Conservation (phyloP, 1,284 basidiomycete species). For the Tilletia horrida region DNA sequence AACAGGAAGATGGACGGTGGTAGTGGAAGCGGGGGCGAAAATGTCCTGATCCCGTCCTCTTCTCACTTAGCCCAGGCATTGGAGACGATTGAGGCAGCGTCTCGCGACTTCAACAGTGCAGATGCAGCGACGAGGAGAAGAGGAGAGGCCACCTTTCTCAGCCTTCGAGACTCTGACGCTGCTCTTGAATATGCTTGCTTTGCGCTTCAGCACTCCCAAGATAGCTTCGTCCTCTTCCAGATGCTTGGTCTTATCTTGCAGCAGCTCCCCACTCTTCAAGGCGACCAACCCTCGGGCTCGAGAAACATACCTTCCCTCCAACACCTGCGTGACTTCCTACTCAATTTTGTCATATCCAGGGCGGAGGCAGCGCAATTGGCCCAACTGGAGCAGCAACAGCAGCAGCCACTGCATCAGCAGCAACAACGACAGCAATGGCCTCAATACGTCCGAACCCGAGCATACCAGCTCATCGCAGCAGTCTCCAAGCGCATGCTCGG, state of each 20-base stretch:
- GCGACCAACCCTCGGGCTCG: conserved; percentile 24
- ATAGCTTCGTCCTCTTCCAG: conserved; percentile 37
- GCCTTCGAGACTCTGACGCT: conserved; percentile 34
- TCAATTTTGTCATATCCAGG: conserved; percentile 33
- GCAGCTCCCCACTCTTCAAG: neutral
- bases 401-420: neutral
- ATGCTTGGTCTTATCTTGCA: conserved; percentile 15
- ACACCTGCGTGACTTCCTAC: conserved; percentile 36
- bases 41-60: conserved; percentile 25
- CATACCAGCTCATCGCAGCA: conserved; percentile 38
- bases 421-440: conserved; percentile 26
- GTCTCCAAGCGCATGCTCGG: conserved; percentile 36
- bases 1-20: too few relatives aligned
- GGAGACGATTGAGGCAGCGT: conserved; percentile 36
- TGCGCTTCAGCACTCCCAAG: conserved; percentile 35
- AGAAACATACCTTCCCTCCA: conserved; percentile 27
- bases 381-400: too few relatives aligned
- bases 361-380: conserved; percentile 25
- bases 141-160: conserved; percentile 42
- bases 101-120: conserved; percentile 36
- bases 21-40: too few relatives aligned
- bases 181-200: conserved; percentile 42
- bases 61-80: conserved; percentile 36
- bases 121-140: conserved; percentile 34
- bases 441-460: conserved; percentile 34